Evolutionary conservation across 2,329 filamentous ascomycete genomes (phyloP).

Genomic region (Neoscytalidium dimidiatum): DNA sequence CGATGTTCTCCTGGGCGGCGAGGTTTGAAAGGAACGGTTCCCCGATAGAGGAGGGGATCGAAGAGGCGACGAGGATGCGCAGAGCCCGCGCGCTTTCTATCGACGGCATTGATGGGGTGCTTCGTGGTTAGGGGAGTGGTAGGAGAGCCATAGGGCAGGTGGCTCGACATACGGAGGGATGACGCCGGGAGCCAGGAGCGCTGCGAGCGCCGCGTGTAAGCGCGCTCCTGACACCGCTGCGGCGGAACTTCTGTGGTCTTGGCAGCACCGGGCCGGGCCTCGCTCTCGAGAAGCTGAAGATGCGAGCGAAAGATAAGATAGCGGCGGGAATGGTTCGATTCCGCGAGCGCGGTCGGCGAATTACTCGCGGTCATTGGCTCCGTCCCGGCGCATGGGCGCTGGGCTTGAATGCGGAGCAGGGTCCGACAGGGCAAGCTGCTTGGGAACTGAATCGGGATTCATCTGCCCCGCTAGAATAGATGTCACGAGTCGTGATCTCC

Average conservation of each 20-base stretch:
- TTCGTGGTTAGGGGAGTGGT: not conserved
- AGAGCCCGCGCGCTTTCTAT: slow-evolving; percentile 16
- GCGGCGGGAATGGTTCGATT: not conserved
- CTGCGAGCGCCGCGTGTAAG: slow-evolving; percentile 1
- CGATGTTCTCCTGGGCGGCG: slow-evolving; percentile 2
- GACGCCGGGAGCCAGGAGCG: not conserved
- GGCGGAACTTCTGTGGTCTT: slow-evolving; percentile 4
- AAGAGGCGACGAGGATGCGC: slow-evolving; percentile 22
- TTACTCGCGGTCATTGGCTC: not conserved
- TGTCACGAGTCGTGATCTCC: not conserved
- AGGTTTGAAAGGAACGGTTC: not conserved
- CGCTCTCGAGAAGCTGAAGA: not conserved
- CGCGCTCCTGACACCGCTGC: slow-evolving; percentile 6
- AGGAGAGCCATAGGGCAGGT: not conserved
- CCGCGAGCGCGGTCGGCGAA: not conserved
- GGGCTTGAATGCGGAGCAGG: not conserved
- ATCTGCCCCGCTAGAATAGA: not conserved
- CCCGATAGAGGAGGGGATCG: slow-evolving; percentile 16
- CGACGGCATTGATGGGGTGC: slow-evolving; percentile 35
- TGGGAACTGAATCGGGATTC: not conserved
- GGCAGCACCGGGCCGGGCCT: slow-evolving; percentile 12
- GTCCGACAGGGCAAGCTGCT: not conserved
- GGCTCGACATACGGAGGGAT: not conserved
- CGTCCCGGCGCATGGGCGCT: not conserved
- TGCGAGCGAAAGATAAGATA: not conserved